Evolutionary conservation across 2,329 filamentous ascomycete species (phyloP).

Genomic region (Penicillium sp.): DNA sequence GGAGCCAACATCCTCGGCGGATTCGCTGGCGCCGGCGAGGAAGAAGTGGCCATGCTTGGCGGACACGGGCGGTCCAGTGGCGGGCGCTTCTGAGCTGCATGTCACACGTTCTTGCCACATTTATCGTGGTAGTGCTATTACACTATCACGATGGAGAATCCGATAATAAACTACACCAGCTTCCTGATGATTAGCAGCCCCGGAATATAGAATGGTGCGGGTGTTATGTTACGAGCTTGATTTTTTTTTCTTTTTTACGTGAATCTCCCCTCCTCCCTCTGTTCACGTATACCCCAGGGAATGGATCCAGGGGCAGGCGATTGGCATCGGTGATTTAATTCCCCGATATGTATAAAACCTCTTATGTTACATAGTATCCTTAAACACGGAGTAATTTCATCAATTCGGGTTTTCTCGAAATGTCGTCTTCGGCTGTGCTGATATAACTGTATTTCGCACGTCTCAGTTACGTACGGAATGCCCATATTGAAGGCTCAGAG

Average conservation of each 20-base stretch:
- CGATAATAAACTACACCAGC: neutral
- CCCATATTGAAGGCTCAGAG: neutral
- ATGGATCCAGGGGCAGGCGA: slow-evolving; percentile 25
- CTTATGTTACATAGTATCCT: slow-evolving; percentile 22
- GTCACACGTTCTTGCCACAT: neutral
- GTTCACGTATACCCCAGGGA: slow-evolving; percentile 31
- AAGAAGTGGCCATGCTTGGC: slow-evolving; percentile 36
- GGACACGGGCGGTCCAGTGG: slow-evolving; percentile 32
- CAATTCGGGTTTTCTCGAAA: neutral
- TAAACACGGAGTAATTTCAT: slow-evolving; percentile 13
- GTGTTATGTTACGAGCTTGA: slow-evolving; percentile 12
- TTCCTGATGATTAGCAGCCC: neutral
- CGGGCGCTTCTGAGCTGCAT: slow-evolving; percentile 35
- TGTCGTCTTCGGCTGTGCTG: neutral
- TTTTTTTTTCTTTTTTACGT: slow-evolving; percentile 18
- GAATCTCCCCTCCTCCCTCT: slow-evolving; percentile 26
- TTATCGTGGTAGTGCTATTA: neutral
- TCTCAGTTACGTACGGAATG: neutral
- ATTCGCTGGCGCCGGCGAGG: slow-evolving; percentile 41
- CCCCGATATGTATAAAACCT: slow-evolving; percentile 28
- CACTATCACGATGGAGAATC: neutral
- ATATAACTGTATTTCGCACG: neutral
- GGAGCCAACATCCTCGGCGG: slow-evolving; percentile 52
- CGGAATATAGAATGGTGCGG: neutral
- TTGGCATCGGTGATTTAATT: slow-evolving; percentile 20